Conservation (phyloP, 306 rosid genomes). For the Medicago truncatula region DNA sequence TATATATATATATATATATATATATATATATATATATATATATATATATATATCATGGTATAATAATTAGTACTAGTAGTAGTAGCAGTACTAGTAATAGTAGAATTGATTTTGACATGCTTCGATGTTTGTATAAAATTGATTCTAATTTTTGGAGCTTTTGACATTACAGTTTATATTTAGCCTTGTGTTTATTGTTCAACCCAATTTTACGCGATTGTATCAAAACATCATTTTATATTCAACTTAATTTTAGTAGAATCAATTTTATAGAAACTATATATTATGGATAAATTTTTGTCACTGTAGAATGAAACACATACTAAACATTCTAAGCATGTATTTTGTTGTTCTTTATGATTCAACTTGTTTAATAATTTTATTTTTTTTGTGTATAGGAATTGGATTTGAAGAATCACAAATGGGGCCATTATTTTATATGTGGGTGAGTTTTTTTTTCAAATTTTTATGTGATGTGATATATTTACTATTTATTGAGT, state of each 20-base stretch:
- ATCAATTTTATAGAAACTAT: too few relatives aligned
- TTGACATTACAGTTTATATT: neutral
- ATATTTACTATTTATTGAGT: neutral
- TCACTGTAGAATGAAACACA: neutral
- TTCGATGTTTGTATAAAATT: too few relatives aligned
- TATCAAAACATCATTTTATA: too few relatives aligned
- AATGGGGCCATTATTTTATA: constrained; percentile 97
- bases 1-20: too few relatives aligned
- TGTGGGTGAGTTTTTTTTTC: constrained; percentile 74
- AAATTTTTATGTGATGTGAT: neutral
- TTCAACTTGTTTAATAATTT: neutral
- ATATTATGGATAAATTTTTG: too few relatives aligned
- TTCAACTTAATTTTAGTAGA: neutral
- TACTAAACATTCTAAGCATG: neutral
- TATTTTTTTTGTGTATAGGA: constrained; percentile 55
- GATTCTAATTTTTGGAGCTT: neutral
- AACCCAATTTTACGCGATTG: too few relatives aligned
- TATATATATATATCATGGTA: too few relatives aligned
- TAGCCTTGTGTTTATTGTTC: neutral
- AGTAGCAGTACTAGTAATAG: too few relatives aligned
- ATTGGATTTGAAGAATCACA: constrained; percentile 88
- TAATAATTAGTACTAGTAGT: too few relatives aligned
- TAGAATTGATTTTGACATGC: neutral
- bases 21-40: too few relatives aligned
- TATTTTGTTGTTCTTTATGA: neutral